Conservation (phyloP, 1,284 basidiomycete genomes). For the Ceratobasidium theobromae region DNA sequence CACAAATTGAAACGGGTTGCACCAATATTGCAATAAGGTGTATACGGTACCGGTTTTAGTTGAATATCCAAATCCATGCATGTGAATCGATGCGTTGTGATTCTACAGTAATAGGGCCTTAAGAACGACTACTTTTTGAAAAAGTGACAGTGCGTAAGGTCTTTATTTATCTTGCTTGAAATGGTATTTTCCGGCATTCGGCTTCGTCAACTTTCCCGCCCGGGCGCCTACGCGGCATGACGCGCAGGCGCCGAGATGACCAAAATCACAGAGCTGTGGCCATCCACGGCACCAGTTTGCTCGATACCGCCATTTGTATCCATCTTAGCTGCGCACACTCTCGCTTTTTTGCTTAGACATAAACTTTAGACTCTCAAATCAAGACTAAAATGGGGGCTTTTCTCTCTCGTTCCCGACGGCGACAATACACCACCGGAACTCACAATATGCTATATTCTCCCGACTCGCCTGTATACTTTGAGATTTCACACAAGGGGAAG, state of each 20-base stretch:
- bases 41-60: too few species aligned
- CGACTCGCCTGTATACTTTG: conserved; percentile 23
- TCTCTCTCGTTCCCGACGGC: conserved; percentile 14
- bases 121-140: too few species aligned
- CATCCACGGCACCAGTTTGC: neutral
- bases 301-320: neutral
- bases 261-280: conserved; percentile 15
- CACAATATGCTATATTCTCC: conserved; percentile 30
- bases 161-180: too few species aligned
- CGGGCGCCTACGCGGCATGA: neutral
- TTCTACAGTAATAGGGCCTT: too few species aligned
- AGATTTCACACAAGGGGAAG: conserved; percentile 1
- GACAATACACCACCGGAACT: conserved; percentile 9
- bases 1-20: too few species aligned
- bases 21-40: too few species aligned
- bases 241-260: conserved; percentile 17
- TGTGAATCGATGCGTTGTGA: too few species aligned
- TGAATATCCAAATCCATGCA: too few species aligned
- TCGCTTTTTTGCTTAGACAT: neutral
- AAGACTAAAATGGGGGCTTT: conserved; percentile 8
- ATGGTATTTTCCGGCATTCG: neutral
- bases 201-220: neutral
- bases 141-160: too few species aligned
- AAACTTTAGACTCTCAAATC: neutral
- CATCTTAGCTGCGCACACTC: neutral